Base-by-base conservation (phyloP, 1,284 basidiomycete species). In the Erythrobasidium hasegawianum region DNA sequence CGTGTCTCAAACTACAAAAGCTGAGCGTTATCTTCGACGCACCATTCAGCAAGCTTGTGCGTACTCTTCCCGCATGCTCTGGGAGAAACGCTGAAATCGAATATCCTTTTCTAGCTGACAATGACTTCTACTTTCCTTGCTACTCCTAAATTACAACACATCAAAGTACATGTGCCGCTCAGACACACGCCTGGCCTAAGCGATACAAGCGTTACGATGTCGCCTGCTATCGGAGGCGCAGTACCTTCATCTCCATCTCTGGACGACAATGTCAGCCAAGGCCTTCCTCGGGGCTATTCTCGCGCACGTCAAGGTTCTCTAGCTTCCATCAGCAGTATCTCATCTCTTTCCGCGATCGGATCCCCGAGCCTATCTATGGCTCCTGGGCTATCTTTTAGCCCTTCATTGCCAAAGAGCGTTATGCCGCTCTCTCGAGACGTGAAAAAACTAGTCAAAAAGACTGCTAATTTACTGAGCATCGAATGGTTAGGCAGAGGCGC, bases 41-140 rank as follows among this genome's bases (percentile, higher is more conserved):
- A 39, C 59, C 59, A 24, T 60, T 60, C 29, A 16, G 10, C 20
- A 60, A 60, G 24, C 49, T 60, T 14, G 59, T 60, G 39, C 8
- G 59, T n/a, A n/a, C n/a, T n/a, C n/a, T n/a, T n/a, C n/a, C 24
- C 10, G 16, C 10, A 11, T 24, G 29, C n/a, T n/a, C n/a, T 11
- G 7, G 18, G 14, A 18, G 13, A n/a, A 26, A 1, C 14, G 57
- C n/a, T 47, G n/a, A 26, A 1, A 41, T 13, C 43, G 57, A 43
- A 4, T 11, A 8, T 26, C 9, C 5, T 24, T 26, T 27, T 7
- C 5, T 8, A 53, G 50, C 50, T 53, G 3, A 24, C 50, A 4
- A 22, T 53, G 20, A 24, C 20, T 3, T 20, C 50, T 4, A 16
- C 20, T 8, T 16, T 16, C 9, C n/a, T 29, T 7, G 8, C 9